Evolutionary conservation across 2,329 filamentous ascomycete genomes (phyloP).

Genomic region (Aspergillus fumigatus): DNA sequence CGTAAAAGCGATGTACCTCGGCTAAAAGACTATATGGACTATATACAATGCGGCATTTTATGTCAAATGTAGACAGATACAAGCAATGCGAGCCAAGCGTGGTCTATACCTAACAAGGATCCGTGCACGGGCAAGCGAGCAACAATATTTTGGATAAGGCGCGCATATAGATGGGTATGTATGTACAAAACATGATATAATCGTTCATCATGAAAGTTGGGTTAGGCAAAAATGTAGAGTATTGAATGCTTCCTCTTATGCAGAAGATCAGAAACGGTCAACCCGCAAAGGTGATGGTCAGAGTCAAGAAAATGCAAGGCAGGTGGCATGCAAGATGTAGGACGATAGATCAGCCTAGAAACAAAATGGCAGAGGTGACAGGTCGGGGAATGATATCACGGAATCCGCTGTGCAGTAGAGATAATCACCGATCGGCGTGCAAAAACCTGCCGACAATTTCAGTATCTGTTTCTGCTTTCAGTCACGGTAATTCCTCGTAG

Average conservation of each 20-base stretch:
- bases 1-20: background rate
- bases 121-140: background rate
- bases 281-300: background rate
- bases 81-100: background rate
- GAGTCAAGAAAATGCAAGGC: background rate
- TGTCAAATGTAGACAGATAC: background rate
- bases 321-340: background rate
- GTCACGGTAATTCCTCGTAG: conserved; percentile 26
- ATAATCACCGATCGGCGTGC: background rate
- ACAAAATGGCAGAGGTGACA: background rate
- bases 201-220: background rate
- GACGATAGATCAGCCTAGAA: background rate
- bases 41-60: background rate
- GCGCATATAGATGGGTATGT: conserved; percentile 7
- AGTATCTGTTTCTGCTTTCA: conserved; percentile 19
- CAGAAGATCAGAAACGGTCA: background rate
- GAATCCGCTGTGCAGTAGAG: background rate
- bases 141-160: background rate
- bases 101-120: background rate
- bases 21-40: background rate
- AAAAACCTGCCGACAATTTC: background rate
- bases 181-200: conserved; percentile 8
- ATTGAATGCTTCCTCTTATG: background rate
- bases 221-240: background rate
- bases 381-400: background rate